Evolutionary conservation across 495 filamentous ascomycete species (phyloP).

Genomic region (Chaetomium fimeti): DNA sequence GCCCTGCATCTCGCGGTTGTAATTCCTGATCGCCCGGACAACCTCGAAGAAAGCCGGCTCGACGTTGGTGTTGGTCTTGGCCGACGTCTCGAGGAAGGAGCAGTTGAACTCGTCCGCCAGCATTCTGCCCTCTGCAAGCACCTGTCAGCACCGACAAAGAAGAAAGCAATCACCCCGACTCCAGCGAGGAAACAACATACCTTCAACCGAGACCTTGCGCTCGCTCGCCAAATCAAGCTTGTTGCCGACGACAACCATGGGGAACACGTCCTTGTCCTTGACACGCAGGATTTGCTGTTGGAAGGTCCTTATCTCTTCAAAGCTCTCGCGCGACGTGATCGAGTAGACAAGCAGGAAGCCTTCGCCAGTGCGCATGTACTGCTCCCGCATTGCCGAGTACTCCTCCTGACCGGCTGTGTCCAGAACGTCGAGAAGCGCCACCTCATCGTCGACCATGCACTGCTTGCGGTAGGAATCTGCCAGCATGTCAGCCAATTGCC

Average conservation of each 20-base stretch:
- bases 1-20: slow-evolving; percentile 95
- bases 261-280: slow-evolving; percentile 99
- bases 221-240: slow-evolving; percentile 97
- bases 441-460: slow-evolving; percentile 97
- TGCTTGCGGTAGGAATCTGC: slow-evolving; percentile 99
- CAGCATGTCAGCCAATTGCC: slow-evolving; percentile 18
- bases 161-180: neutral
- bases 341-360: slow-evolving; percentile 97
- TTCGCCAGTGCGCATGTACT: slow-evolving; percentile 99
- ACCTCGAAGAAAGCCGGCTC: slow-evolving; percentile 98
- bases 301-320: slow-evolving; percentile 97
- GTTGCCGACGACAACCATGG: slow-evolving; percentile 99
- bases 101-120: slow-evolving; percentile 85
- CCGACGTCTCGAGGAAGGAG: slow-evolving; percentile 98
- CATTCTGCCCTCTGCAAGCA: slow-evolving; percentile 73
- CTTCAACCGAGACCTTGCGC: slow-evolving; percentile 84
- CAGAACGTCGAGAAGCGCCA: slow-evolving; percentile 93
- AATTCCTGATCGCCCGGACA: slow-evolving; percentile 92
- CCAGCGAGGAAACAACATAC: slow-evolving; percentile 50
- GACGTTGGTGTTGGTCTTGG: slow-evolving; percentile 96
- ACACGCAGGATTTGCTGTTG: slow-evolving; percentile 98
- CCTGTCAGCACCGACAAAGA: neutral
- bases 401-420: slow-evolving; percentile 98
- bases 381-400: slow-evolving; percentile 98
- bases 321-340: slow-evolving; percentile 94